Conservation (phyloP, 495 filamentous ascomycete species). For the Melanomma pulvis-pyrius region DNA sequence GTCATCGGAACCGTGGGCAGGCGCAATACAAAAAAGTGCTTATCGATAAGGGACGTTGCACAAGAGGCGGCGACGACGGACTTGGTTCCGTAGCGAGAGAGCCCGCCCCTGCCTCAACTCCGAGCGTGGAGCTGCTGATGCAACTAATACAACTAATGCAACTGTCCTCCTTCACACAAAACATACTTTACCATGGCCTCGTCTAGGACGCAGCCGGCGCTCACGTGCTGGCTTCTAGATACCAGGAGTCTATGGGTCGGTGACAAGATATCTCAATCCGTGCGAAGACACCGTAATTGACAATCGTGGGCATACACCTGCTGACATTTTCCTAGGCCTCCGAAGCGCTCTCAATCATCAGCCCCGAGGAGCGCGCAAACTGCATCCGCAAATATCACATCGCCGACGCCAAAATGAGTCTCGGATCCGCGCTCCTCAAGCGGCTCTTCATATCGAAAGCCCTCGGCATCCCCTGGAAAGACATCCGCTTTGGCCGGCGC, state of each 20-base stretch:
- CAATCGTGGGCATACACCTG: neutral
- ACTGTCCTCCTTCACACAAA: neutral
- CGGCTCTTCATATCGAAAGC: constrained; percentile 68
- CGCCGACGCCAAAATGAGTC: constrained; percentile 66
- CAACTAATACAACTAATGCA: too few species aligned
- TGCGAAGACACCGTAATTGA: neutral
- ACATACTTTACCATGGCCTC: neutral
- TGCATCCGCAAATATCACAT: constrained; percentile 63
- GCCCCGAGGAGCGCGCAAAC: constrained; percentile 51
- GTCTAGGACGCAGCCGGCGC: constrained; percentile 5
- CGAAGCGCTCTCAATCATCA: constrained; percentile 61
- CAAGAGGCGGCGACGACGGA: neutral
- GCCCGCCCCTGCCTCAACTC: neutral
- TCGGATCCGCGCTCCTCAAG: constrained; percentile 80
- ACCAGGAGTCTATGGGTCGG: constrained; percentile 46
- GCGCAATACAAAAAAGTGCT: neutral
- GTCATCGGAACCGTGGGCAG: constrained; percentile 7
- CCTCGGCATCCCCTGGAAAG: constrained; percentile 66
- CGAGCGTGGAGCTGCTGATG: neutral
- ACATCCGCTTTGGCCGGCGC: constrained; percentile 63
- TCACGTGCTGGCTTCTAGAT: constrained; percentile 49
- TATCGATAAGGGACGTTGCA: constrained; percentile 25
- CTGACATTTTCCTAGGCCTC: constrained; percentile 49
- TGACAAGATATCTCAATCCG: constrained; percentile 41
- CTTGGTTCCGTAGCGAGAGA: constrained; percentile 4